Evolutionary conservation across 140 eudicot species (phyloP).

Genomic region (Ambrosia hybrid): DNA sequence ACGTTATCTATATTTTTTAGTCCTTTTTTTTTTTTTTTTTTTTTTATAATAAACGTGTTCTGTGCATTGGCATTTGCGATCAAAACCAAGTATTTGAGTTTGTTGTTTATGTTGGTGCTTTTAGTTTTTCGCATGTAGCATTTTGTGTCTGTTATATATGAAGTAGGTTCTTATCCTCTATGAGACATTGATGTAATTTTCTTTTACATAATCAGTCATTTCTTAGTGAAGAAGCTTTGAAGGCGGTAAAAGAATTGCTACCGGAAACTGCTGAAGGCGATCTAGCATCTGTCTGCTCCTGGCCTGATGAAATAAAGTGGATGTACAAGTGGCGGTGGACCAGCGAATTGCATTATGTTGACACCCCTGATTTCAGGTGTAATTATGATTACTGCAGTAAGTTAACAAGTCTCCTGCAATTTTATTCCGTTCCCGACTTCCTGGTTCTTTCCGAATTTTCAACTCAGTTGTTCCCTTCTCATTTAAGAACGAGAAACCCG

Average conservation of each 20-base stretch:
- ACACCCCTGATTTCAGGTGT: constrained; percentile 98
- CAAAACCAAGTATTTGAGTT: neutral
- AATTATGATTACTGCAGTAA: constrained; percentile 90
- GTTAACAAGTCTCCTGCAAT: constrained; percentile 25
- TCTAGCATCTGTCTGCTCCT: constrained; percentile 75
- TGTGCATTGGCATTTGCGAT: too few species aligned
- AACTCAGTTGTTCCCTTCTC: too few species aligned
- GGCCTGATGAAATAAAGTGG: constrained; percentile 72
- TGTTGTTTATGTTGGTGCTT: neutral
- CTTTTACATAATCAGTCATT: constrained; percentile 44
- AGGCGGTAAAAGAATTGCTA: constrained; percentile 69
- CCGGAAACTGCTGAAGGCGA: constrained; percentile 86
- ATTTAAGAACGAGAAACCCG: too few species aligned
- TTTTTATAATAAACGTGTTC: too few species aligned
- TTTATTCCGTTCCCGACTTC: neutral
- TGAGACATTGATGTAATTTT: constrained; percentile 10
- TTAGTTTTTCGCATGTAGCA: neutral
- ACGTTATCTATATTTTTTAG: neutral
- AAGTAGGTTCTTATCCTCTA: neutral
- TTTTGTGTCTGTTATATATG: neutral
- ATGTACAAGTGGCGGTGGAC: constrained; percentile 76
- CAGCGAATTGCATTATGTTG: constrained; percentile 79
- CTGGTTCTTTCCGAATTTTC: too few species aligned
- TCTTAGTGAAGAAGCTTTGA: constrained; percentile 66
- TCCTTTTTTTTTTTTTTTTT: too few species aligned